phyloP scores from a whole-genome alignment of 768 basidiomycete genomes.

The Albatrellus ellisii region DNA sequence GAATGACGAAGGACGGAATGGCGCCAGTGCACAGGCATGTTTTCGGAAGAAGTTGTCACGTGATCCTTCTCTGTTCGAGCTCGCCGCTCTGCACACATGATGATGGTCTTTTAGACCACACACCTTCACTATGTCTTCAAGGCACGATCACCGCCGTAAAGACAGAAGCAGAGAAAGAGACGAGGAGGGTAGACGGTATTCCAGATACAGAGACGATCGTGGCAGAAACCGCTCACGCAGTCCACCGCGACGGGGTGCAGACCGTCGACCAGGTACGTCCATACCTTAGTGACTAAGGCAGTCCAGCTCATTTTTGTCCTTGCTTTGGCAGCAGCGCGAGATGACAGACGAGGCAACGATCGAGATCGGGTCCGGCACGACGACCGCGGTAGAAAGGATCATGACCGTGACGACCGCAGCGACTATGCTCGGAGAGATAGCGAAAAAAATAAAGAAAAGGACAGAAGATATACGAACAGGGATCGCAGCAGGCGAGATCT shows the following conservation, averaged over 20 bases:
- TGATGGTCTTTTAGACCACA: neutral
- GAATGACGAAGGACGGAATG: too few relatives aligned
- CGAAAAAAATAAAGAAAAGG: constrained; percentile 13
- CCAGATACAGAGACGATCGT: constrained; percentile 11
- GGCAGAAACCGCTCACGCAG: constrained; percentile 16
- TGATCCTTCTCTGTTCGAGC: neutral
- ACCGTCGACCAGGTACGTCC: constrained; percentile 10
- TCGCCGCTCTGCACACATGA: neutral
- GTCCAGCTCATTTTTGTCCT: too few relatives aligned
- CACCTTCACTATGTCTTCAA: constrained; percentile 19
- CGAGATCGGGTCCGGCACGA: constrained; percentile 33
- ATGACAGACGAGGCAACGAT: constrained; percentile 8
- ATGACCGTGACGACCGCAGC: constrained; percentile 35
- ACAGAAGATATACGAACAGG: constrained; percentile 23
- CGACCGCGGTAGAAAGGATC: constrained; percentile 31
- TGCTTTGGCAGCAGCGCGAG: constrained; percentile 17
- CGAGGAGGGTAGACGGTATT: constrained; percentile 11
- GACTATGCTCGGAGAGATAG: constrained; percentile 12
- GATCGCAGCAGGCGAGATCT: constrained; percentile 30
- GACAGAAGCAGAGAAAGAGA: constrained; percentile 20
- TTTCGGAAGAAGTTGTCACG: too few relatives aligned
- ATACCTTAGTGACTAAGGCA: constrained; percentile 10
- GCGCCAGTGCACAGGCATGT: too few relatives aligned
- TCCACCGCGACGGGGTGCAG: constrained; percentile 9
- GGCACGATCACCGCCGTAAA: constrained; percentile 19